Percentiles rank a stretch among this genome's conserved stretches.
phyloP scores from a whole-genome alignment of 352 stramenopile species.

The Thraustotheca clavata region DNA sequence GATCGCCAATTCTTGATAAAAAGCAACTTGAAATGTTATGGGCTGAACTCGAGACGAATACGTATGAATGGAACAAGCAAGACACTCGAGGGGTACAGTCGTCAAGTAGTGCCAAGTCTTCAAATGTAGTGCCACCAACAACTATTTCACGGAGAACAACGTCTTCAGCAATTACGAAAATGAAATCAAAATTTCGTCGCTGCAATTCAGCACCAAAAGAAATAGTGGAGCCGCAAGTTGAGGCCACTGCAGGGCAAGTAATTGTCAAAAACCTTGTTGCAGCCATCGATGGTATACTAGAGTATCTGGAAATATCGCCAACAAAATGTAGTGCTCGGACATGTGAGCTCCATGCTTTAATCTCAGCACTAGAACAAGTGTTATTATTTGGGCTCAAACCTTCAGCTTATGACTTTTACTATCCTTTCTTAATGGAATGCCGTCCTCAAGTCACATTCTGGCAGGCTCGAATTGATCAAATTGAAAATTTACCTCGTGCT shows the following conservation, averaged over 20 bases:
- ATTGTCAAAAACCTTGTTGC: not conserved
- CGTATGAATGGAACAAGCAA: too few relatives aligned
- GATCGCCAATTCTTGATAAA: too few relatives aligned
- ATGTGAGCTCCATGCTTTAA: not conserved
- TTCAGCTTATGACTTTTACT: not conserved
- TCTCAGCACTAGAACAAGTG: constrained; percentile 18
- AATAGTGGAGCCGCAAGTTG: not conserved
- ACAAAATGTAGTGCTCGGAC: not conserved
- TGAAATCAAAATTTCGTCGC: not conserved
- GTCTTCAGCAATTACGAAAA: too few relatives aligned
- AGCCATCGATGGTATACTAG: not conserved
- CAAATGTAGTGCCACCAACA: not conserved
- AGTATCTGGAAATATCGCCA: not conserved
- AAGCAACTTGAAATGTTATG: too few relatives aligned
- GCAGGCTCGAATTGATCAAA: not conserved
- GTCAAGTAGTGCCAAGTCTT: not conserved
- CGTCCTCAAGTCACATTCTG: constrained; percentile 10
- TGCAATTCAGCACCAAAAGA: not conserved
- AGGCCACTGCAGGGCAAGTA: not conserved
- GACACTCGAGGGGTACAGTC: too few relatives aligned
- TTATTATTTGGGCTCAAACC: constrained; percentile 12
- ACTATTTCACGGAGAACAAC: not conserved
- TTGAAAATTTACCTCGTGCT: not conserved
- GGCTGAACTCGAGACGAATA: too few relatives aligned
- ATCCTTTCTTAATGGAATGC: constrained; percentile 1